phyloP scores from a whole-genome alignment of 768 basidiomycete genomes.

The Russula abietina region DNA sequence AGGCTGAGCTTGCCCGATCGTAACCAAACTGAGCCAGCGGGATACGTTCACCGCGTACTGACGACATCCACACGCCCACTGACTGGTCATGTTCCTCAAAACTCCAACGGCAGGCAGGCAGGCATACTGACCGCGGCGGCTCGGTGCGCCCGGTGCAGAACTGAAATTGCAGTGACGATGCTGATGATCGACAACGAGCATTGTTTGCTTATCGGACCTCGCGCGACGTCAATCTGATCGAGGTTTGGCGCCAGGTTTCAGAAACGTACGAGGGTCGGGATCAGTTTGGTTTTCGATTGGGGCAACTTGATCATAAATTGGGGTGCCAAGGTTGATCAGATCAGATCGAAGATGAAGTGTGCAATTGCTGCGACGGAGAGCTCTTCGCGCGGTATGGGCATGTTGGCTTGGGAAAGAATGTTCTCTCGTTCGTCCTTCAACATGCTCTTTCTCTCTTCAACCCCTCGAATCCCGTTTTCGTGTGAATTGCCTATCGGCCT shows the following conservation, averaged over 20 bases:
- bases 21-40: not conserved
- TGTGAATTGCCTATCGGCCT: too few species aligned
- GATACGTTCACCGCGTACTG: conserved; percentile 20
- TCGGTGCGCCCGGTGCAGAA: not conserved
- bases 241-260: conserved; percentile 12
- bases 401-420: conserved; percentile 20
- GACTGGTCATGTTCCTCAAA: conserved; percentile 19
- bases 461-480: too few species aligned
- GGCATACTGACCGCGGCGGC: conserved; percentile 7
- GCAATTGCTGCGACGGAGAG: conserved; percentile 5
- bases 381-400: not conserved
- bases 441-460: conserved; percentile 19
- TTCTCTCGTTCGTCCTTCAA: too few species aligned
- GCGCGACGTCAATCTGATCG: conserved; percentile 1
- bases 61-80: conserved; percentile 9
- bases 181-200: conserved; percentile 18
- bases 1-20: not conserved
- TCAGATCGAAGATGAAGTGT: conserved; percentile 18
- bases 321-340: conserved; percentile 17
- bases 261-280: not conserved
- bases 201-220: conserved; percentile 12
- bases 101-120: conserved; percentile 5
- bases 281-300: conserved; percentile 9
- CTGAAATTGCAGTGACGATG: conserved; percentile 2
- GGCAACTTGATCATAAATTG: conserved; percentile 13